A percentile compares a stretch with the other conserved stretches of the same genome.
Evolutionary conservation across 164 flowering plant genomes (phyloP).

Genomic region (Vitis riparia): DNA sequence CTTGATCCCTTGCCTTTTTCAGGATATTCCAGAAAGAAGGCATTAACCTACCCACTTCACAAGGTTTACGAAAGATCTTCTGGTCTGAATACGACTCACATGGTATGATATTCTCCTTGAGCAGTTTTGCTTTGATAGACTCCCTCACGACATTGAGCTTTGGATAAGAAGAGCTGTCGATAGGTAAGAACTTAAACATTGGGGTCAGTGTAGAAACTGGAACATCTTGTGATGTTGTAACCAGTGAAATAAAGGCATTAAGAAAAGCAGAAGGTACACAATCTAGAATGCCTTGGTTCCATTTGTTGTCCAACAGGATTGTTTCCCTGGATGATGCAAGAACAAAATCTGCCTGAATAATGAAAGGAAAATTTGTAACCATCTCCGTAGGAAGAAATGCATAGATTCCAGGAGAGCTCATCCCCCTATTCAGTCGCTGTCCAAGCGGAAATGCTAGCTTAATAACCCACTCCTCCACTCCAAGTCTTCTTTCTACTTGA

Average conservation of each 20-base stretch:
- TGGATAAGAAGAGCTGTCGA: constrained; percentile 30
- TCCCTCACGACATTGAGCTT: constrained; percentile 42
- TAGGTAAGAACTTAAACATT: constrained; percentile 47
- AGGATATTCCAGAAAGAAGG: constrained; percentile 51
- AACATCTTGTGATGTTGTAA: constrained; percentile 36
- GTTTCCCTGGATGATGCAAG: constrained; percentile 58
- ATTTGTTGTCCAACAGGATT: constrained; percentile 42
- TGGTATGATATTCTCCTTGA: constrained; percentile 44
- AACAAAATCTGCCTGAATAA: constrained; percentile 64
- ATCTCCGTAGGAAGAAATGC: constrained; percentile 70
- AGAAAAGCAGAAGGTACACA: constrained; percentile 56
- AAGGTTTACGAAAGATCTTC: constrained; percentile 47
- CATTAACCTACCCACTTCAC: constrained; percentile 46
- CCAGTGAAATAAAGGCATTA: constrained; percentile 44
- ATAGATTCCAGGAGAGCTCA: constrained; percentile 47
- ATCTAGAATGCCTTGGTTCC: constrained; percentile 63
- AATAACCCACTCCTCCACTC: constrained; percentile 50
- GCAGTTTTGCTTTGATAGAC: constrained; percentile 33
- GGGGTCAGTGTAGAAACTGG: constrained; percentile 38
- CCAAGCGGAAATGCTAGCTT: constrained; percentile 58
- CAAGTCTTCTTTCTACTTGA: constrained; percentile 43
- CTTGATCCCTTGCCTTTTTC: constrained; percentile 38
- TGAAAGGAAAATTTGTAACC: constrained; percentile 62
- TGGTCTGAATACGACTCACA: constrained; percentile 39
- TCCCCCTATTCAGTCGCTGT: constrained; percentile 43